Percentiles rank a stretch among this genome's conserved stretches.
phyloP scores from a whole-genome alignment of 2,329 filamentous ascomycete species.

The Pseudophaeomoniella oleicola region DNA sequence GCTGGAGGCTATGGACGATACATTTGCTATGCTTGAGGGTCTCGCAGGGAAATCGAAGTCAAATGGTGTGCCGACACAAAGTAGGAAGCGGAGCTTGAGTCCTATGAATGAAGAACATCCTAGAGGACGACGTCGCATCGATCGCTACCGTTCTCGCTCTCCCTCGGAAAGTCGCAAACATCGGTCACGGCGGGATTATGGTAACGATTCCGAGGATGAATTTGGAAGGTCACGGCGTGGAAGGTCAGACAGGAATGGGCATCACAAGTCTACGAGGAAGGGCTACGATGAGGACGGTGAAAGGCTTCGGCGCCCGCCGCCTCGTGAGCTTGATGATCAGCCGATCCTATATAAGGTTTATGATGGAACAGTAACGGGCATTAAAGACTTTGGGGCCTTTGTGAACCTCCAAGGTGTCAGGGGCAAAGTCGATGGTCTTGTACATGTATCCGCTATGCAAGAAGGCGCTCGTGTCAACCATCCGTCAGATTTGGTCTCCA shows the following conservation, averaged over 20 bases:
- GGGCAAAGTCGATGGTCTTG: constrained; percentile 81
- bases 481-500: constrained; percentile 71
- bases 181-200: constrained; percentile 23
- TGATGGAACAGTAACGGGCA: constrained; percentile 71
- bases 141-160: constrained; percentile 37
- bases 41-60: constrained; percentile 51
- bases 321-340: constrained; percentile 63
- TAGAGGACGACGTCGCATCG: constrained; percentile 28
- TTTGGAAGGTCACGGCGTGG: constrained; percentile 36
- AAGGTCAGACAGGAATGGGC: constrained; percentile 18
- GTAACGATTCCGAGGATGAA: constrained; percentile 44
- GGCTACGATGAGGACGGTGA: constrained; percentile 36
- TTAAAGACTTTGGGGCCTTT: constrained; percentile 94
- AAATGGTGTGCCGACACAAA: constrained; percentile 17
- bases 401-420: constrained; percentile 78
- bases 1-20: constrained; percentile 59
- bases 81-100: constrained; percentile 40
- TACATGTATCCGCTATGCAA: constrained; percentile 81
- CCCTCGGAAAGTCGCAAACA: constrained; percentile 29
- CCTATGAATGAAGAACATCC: constrained; percentile 34
- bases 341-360: constrained; percentile 81
- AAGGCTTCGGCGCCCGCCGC: constrained; percentile 50
- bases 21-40: constrained; percentile 78
- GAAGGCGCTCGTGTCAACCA: constrained; percentile 80
- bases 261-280: constrained; percentile 24